phyloP scores from a whole-genome alignment of 345 rosid species.

The Arabidopsis thaliana region DNA sequence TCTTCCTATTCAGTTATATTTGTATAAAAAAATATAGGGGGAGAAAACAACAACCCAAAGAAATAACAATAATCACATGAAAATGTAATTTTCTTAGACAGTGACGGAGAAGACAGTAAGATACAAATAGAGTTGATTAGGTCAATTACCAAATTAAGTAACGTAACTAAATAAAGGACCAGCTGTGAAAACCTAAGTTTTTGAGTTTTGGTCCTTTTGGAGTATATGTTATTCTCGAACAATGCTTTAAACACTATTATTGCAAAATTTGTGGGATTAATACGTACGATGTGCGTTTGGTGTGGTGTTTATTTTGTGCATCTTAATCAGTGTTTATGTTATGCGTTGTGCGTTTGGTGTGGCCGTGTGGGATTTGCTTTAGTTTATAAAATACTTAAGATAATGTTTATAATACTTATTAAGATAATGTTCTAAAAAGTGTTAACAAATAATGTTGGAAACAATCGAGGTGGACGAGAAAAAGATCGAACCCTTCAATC shows the following conservation, averaged over 20 bases:
- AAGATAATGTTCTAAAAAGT: neutral
- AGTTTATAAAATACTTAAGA: neutral
- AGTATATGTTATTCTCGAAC: no score
- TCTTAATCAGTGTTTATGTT: neutral
- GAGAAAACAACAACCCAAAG: neutral
- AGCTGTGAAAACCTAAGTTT: neutral
- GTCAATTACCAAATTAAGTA: neutral
- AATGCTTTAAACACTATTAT: neutral
- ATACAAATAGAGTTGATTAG: neutral
- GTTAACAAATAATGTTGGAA: neutral
- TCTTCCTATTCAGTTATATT: neutral
- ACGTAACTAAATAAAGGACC: neutral
- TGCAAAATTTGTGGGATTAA: no score
- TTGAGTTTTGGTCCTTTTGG: no score
- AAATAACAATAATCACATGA: slow-evolving; percentile 2
- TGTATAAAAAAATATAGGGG: neutral
- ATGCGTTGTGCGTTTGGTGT: neutral
- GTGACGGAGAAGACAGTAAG: neutral
- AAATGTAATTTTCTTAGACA: neutral
- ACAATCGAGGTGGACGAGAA: neutral
- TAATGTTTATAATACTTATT: no score
- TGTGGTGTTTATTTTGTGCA: neutral
- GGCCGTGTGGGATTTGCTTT: neutral
- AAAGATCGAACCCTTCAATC: neutral
- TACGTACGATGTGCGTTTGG: neutral